Conservation (phyloP, 345 rosid genomes). For the Eucalyptus cloeziana region DNA sequence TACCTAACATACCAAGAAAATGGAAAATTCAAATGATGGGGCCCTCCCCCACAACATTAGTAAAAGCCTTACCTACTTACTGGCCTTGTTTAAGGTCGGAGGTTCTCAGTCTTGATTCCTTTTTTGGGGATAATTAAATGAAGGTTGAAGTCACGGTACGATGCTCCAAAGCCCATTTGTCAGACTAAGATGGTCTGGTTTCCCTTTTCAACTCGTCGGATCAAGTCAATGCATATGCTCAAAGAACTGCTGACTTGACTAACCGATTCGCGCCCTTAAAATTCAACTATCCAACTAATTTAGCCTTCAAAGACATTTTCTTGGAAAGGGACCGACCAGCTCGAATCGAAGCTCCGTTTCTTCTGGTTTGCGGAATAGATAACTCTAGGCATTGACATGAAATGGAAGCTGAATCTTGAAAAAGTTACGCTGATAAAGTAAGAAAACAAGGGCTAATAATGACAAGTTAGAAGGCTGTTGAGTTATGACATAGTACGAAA, state of each 20-base stretch:
- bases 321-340: background rate
- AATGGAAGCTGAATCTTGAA: background rate
- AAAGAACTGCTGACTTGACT: too few species aligned
- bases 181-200: background rate
- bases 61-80: background rate
- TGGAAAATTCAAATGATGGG: background rate
- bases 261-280: background rate
- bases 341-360: background rate
- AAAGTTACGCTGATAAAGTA: background rate
- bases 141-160: background rate
- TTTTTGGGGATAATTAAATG: background rate
- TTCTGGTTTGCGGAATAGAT: background rate
- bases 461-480: background rate
- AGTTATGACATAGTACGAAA: background rate
- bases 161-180: background rate
- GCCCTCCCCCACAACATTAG: background rate
- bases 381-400: background rate
- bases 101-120: background rate
- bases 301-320: background rate
- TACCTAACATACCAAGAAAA: background rate
- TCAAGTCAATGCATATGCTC: background rate
- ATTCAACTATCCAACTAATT: background rate
- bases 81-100: background rate
- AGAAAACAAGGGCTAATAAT: background rate
- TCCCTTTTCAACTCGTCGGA: background rate